Evolutionary conservation across 1,139 yeast species (phyloP), one percentile per base, ranked within the genome.

Genomic region (Nakaseomyces uthaithaninus): DNA sequence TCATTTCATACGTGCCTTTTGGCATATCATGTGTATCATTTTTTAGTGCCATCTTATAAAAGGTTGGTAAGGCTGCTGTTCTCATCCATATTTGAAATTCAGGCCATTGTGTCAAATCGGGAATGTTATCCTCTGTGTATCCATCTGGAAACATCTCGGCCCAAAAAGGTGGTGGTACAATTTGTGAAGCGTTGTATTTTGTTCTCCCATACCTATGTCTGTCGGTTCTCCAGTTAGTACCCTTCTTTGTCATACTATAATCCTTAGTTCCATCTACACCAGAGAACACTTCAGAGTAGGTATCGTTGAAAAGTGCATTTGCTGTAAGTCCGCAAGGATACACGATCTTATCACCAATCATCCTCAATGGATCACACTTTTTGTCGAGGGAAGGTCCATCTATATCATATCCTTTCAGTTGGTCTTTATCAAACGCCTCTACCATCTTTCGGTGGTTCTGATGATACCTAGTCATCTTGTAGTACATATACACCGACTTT

Each of bases 11-110:
- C 4, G 71, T 70, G 16, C 98, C 98, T 4, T 69, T 63, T 11
- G 62, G 55, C 53, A 91, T 63, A 2, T 67, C 60, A 27, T 74
- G 76, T 37, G 77, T 59, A 58, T 85, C 94, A 59, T 89, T 89
- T 58, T 95, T 75, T 47, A 78, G 67, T 3, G 82, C 86, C 59
- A 91, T 67, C 62, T 87, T 87, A 54, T 84, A 77, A 57, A 93
- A 91, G 18, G 77, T 77, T 4, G 97, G 81, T 48, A 91, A 69
- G 1, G 91, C 98, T 3, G 96, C 82, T 3, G 96, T 80, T 54
- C 87, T 78, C 96, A 93, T 89, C 98, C 98, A 91, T 60, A 89
- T 87, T 64, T 91, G 97, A 59, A 91, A 79, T 54, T 85, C 86
- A 45, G 70, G 75, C 91, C 93, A 81, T 7, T 68, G 64, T 12